Evolutionary conservation across 2,329 filamentous ascomycete species (phyloP).

Genomic region (Ambrosiella xylebori): DNA sequence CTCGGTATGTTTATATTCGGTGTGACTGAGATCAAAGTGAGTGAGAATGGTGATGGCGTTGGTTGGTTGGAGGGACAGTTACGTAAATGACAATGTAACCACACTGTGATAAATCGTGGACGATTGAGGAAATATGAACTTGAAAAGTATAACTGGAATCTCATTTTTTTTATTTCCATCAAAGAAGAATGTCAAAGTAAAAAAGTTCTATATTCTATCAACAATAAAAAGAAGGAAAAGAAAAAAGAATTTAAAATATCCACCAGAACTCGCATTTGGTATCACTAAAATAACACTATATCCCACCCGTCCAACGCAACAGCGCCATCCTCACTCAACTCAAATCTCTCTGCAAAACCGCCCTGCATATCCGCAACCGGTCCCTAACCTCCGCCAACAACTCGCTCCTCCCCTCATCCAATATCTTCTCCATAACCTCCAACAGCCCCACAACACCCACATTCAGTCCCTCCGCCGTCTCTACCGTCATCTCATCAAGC

Average conservation of each 20-base stretch:
- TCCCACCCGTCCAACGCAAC: neutral
- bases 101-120: neutral
- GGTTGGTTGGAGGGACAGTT: neutral
- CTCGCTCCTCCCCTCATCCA: constrained; percentile 3
- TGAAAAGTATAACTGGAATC: too few species aligned
- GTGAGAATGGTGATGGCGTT: neutral
- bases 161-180: too few species aligned
- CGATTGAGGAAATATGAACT: too few species aligned
- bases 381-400: constrained; percentile 7
- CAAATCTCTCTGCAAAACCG: neutral
- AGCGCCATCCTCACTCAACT: neutral
- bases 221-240: too few species aligned
- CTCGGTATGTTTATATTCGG: too few species aligned
- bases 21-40: too few species aligned
- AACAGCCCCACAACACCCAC: constrained; percentile 1
- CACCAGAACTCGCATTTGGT: neutral
- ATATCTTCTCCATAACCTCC: constrained; percentile 7
- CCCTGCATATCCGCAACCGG: constrained; percentile 6
- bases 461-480: constrained; percentile 29
- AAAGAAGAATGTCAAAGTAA: too few species aligned
- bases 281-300: neutral
- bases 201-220: too few species aligned
- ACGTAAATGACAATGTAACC: neutral
- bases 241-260: neutral
- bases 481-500: constrained; percentile 51